Base-by-base conservation (phyloP, 768 basidiomycete genomes). In the Calocybe cyanea region DNA sequence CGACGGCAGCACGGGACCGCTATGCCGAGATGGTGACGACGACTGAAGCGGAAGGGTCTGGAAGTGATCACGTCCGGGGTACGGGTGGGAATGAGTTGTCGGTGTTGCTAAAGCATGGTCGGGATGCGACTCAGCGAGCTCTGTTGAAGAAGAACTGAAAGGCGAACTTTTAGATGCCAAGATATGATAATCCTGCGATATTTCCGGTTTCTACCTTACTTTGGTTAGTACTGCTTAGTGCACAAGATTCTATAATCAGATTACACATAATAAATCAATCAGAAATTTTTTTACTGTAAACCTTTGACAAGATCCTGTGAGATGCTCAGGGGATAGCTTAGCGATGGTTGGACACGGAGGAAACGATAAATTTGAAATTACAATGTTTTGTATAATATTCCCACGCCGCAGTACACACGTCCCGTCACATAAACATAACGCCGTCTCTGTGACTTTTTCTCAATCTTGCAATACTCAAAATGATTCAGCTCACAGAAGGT, bases 1-100 rank as follows among this genome's bases (percentile, higher is more conserved):
- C 82, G 4, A 64, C 59, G 8, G 77, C 81, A 23, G 67, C 71
- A 49, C 66, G 67, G 34, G 63, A 59, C 9, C 75, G 71, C 24
- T 80, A 75, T 56, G 83, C 73, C 20, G 73, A 77, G 49, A 71
- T 70, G 53, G 77, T 72, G 24, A 82, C 76, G 78, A 75, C 76
- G 62, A 65, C 65, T 43, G 66, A 69, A 45, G 64, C 77, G 49
- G 68, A 76, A 42, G 61, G 39, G 30, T 63, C 66, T 35, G 67
- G 68, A 52, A 53, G 72, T 39, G 77, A 78, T 0, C 81, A 76
- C 17, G 76, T 80, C 13, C 77, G 81, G 32, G 95, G 95, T 2
- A 97, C 95, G 0, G 95, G 95, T 23, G 95, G 95, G 2, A 96
- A 85, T 50, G 81, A 85, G 31, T 69, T 97, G 17, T 80, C 90